Conservation (phyloP, 441 rosid species). For the Pelargonium australe region DNA sequence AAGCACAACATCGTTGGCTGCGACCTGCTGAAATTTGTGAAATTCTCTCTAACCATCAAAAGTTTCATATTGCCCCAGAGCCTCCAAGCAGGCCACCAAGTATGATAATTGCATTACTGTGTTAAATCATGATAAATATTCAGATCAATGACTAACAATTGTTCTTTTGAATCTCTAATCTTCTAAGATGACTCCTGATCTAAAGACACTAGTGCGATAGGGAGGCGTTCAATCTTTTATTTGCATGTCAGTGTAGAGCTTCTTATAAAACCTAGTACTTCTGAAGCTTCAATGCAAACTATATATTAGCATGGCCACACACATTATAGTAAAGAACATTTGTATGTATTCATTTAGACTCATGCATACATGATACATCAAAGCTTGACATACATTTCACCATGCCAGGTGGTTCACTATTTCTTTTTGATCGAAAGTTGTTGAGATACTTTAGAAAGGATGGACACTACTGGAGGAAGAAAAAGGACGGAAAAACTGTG, state of each 20-base stretch:
- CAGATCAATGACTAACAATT: too few relatives aligned
- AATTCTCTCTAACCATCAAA: constrained; percentile 71
- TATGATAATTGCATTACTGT: constrained; percentile 31
- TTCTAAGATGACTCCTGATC: too few relatives aligned
- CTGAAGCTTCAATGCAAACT: too few relatives aligned
- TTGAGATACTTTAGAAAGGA: constrained; percentile 27
- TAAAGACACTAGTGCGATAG: too few relatives aligned
- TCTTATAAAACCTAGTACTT: too few relatives aligned
- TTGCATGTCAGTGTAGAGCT: too few relatives aligned
- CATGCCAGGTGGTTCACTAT: constrained; percentile 23
- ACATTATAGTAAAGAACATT: too few relatives aligned
- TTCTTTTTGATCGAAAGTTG: constrained; percentile 26
- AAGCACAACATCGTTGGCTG: constrained; percentile 91
- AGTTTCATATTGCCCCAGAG: constrained; percentile 71
- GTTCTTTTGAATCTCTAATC: too few relatives aligned
- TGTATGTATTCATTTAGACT: too few relatives aligned
- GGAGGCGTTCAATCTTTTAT: too few relatives aligned
- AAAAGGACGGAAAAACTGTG: constrained; percentile 26
- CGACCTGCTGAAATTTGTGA: constrained; percentile 95
- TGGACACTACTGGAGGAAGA: constrained; percentile 30
- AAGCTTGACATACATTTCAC: constrained; percentile 7
- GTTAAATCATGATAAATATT: background rate
- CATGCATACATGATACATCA: background rate
- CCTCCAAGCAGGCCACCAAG: constrained; percentile 77
- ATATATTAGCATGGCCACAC: too few relatives aligned